A percentile compares a stretch with the other conserved stretches of the same genome.
Conservation (phyloP, 768 basidiomycete species). For the Suillus cothurnatus region DNA sequence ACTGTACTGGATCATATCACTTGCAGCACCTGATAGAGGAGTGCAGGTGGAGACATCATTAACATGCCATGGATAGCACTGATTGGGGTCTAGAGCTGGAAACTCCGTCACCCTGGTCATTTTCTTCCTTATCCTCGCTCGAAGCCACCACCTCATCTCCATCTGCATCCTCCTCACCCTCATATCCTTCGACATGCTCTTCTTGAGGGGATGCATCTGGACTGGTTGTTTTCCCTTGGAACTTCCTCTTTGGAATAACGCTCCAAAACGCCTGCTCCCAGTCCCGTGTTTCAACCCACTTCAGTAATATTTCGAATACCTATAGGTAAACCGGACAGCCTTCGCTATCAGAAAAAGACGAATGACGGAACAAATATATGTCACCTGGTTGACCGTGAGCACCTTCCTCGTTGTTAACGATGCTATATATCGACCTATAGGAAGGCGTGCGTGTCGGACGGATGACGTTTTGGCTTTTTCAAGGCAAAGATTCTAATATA, state of each 20-base stretch:
- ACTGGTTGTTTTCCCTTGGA: conserved; percentile 43
- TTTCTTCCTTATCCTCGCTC: conserved; percentile 14
- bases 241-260: conserved; percentile 94
- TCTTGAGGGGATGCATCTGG: conserved; percentile 21
- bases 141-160: conserved; percentile 17
- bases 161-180: conserved; percentile 18
- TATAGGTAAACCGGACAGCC: conserved; percentile 19
- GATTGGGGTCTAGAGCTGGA: conserved; percentile 14
- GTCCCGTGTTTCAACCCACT: conserved; percentile 82
- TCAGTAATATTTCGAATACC: conserved; percentile 88
- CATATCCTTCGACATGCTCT: conserved; percentile 14
- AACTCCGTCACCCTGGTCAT: conserved; percentile 12
- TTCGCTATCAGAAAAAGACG: conserved; percentile 6
- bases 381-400: conserved; percentile 91
- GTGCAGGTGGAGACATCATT: not conserved
- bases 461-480: conserved; percentile 77
- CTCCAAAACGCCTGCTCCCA: conserved; percentile 87
- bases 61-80: not conserved
- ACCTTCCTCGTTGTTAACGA: conserved; percentile 90
- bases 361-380: conserved; percentile 15
- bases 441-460: conserved; percentile 85
- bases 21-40: conserved; percentile 4
- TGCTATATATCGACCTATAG: conserved; percentile 89
- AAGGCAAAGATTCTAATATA: conserved; percentile 77
- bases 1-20: conserved; percentile 1